Evolutionary conservation across 164 flowering plant species (phyloP).

Genomic region (Chimonanthus salicifolius): DNA sequence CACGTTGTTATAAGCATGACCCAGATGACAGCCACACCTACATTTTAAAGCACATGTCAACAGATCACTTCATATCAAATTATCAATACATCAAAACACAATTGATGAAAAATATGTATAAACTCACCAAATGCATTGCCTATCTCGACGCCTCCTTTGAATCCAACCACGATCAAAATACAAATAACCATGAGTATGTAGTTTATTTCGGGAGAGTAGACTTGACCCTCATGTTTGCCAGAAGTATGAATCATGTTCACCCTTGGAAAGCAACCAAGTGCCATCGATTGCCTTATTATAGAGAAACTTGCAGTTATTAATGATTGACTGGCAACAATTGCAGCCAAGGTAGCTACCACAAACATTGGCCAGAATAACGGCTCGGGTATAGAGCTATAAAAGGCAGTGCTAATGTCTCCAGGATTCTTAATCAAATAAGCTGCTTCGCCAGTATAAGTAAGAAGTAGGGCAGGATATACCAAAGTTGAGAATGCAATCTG

Average conservation of each 20-base stretch:
- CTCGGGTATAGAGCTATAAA: slow-evolving; percentile 21
- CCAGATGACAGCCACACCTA: too few relatives aligned
- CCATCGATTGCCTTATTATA: too few relatives aligned
- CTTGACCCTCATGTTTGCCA: too few relatives aligned
- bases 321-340: too few relatives aligned
- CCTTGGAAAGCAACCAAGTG: slow-evolving; percentile 28
- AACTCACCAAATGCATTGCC: not conserved
- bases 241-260: slow-evolving; percentile 20
- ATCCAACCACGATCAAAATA: slow-evolving; percentile 17
- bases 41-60: slow-evolving; percentile 4
- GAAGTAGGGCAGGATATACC: too few relatives aligned
- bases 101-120: too few relatives aligned
- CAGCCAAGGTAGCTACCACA: not conserved
- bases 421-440: slow-evolving; percentile 22
- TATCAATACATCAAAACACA: too few relatives aligned
- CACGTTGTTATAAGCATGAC: too few relatives aligned
- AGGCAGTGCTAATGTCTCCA: slow-evolving; percentile 8
- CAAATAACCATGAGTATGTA: not conserved
- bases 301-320: too few relatives aligned
- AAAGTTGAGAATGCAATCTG: slow-evolving; percentile 21
- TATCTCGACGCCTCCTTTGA: slow-evolving; percentile 18
- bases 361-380: slow-evolving; percentile 28
- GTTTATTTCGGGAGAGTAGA: too few relatives aligned
- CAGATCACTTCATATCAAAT: not conserved
- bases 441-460: slow-evolving; percentile 17